Conservation (phyloP, 176 grass and related monocot species). For the Zea mays region Zm-B73-REFERENCE-NAM-5.0 NC_050100.1:31259501-31260000, state of each 20-base stretch:
- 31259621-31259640: slow-evolving; percentile 30
- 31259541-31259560: slow-evolving; percentile 63
- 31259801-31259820: background rate
- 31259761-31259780: background rate
- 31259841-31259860: background rate
- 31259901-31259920: no score
- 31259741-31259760: slow-evolving; percentile 35
- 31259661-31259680: background rate
- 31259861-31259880: background rate
- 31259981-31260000: no score
- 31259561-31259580: slow-evolving; percentile 73
- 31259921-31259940: no score
- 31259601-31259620: slow-evolving; percentile 58
- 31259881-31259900: no score
- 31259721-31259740: slow-evolving; percentile 44
- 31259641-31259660: slow-evolving; percentile 51
- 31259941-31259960: no score
- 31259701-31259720: slow-evolving; percentile 10
- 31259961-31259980: no score
- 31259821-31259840: background rate
- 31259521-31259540: slow-evolving; percentile 20
- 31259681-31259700: background rate
- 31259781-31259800: slow-evolving; percentile 37
- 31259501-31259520: background rate
- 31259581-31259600: slow-evolving; percentile 73